Evolutionary conservation across 228 moss, liverwort and hornwort species (phyloP).

Genomic region (Sphagnum magellanicum): DNA sequence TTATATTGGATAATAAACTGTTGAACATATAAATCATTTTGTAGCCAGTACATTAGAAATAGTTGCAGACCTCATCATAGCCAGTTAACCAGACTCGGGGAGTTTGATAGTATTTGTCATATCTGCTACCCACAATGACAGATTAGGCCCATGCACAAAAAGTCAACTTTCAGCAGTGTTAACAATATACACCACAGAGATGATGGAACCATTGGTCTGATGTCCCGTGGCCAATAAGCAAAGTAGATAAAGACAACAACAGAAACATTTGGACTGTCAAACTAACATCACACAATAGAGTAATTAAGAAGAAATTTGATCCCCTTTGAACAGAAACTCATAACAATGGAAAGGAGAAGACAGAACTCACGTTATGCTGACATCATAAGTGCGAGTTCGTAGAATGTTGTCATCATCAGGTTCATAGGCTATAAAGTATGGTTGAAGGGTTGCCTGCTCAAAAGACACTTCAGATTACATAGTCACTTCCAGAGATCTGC

Average conservation of each 20-base stretch:
- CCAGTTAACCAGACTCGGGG: conserved; percentile 99
- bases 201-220: background rate
- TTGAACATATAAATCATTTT: no score
- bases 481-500: no score
- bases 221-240: no score
- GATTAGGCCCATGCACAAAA: conserved; percentile 2
- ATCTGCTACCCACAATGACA: conserved; percentile 42
- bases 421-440: conserved; percentile 56
- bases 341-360: conserved; percentile 5
- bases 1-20: no score
- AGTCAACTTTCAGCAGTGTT: background rate
- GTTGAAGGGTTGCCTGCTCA: conserved; percentile 52
- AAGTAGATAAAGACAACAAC: no score
- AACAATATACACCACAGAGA: background rate
- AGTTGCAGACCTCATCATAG: conserved; percentile 75
- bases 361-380: conserved; percentile 91
- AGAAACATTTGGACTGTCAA: no score
- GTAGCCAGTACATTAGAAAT: background rate
- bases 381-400: conserved; percentile 92
- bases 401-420: conserved; percentile 96
- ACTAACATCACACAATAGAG: background rate
- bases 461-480: background rate
- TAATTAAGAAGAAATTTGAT: background rate
- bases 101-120: conserved; percentile 99
- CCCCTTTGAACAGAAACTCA: no score